phyloP scores from a whole-genome alignment of 257 asterid genomes.

The Solanum commersonii region DNA sequence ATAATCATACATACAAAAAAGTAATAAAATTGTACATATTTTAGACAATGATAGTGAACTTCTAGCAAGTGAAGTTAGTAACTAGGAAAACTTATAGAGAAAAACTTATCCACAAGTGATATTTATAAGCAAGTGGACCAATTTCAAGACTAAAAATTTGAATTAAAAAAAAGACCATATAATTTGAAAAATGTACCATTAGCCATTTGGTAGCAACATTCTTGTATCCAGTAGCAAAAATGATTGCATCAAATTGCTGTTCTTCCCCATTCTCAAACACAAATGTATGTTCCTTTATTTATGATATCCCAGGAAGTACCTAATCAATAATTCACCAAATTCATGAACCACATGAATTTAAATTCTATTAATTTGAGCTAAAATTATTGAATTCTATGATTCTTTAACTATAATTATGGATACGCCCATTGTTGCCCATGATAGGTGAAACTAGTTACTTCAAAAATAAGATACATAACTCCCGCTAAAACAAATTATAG shows the following conservation, averaged over 20 bases:
- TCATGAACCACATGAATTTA: no score
- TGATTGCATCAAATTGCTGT: no score
- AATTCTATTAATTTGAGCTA: no score
- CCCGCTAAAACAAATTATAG: not conserved
- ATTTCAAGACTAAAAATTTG: not conserved
- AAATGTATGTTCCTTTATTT: conserved; percentile 8
- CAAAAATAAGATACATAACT: no score
- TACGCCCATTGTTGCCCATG: no score
- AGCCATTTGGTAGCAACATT: conserved; percentile 41
- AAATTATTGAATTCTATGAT: no score
- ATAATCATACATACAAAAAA: no score
- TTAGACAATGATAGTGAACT: no score
- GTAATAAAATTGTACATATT: no score
- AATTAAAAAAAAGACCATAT: not conserved
- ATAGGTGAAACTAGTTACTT: no score
- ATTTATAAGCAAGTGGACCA: not conserved
- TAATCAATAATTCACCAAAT: not conserved
- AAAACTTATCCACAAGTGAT: not conserved
- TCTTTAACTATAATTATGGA: no score
- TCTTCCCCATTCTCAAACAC: conserved; percentile 7
- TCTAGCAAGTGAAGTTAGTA: no score
- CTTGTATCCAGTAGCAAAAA: conserved; percentile 43
- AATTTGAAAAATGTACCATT: conserved; percentile 3
- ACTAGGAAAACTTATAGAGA: not conserved
- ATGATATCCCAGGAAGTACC: conserved; percentile 34